A percentile compares a stretch with the other conserved stretches of the same genome.
Evolutionary conservation across 2,329 filamentous ascomycete genomes (phyloP).

Genomic region (Beauveria scarabaeidicola): DNA sequence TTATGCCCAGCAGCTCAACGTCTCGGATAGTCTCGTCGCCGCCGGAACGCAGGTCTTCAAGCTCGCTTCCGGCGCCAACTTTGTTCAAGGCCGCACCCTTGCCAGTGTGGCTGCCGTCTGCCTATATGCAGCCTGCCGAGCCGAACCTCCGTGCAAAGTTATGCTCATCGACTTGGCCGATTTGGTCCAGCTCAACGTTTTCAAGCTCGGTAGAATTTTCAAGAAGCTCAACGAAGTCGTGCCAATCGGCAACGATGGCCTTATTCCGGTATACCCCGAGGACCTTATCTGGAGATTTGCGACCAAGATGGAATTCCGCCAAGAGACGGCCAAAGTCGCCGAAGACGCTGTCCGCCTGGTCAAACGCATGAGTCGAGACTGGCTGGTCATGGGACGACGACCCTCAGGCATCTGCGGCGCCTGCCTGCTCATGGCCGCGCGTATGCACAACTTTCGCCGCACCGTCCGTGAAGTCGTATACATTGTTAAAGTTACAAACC

Average conservation of each 20-base stretch:
- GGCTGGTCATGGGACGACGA: constrained; percentile 91
- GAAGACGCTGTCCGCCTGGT: constrained; percentile 82
- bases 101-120: constrained; percentile 83
- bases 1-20: constrained; percentile 50
- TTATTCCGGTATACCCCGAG: constrained; percentile 71
- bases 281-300: constrained; percentile 88
- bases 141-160: constrained; percentile 68
- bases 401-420: constrained; percentile 92
- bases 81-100: constrained; percentile 77
- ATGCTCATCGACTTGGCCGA: constrained; percentile 97
- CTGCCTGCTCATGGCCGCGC: constrained; percentile 85
- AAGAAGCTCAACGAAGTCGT: constrained; percentile 69
- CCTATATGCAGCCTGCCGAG: constrained; percentile 80
- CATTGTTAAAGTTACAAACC: constrained; percentile 90
- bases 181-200: constrained; percentile 75
- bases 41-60: constrained; percentile 67
- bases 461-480: constrained; percentile 95
- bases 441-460: constrained; percentile 96
- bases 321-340: constrained; percentile 73
- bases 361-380: constrained; percentile 89
- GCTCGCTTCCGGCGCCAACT: constrained; percentile 64
- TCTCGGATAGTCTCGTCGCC: constrained; percentile 55
- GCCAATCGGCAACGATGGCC: constrained; percentile 56
- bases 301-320: constrained; percentile 81
- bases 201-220: constrained; percentile 82